A percentile compares a stretch with the other conserved stretches of the same genome.
phyloP scores from a whole-genome alignment of 2,329 filamentous ascomycete species.

The Trichoderma sp. region DNA sequence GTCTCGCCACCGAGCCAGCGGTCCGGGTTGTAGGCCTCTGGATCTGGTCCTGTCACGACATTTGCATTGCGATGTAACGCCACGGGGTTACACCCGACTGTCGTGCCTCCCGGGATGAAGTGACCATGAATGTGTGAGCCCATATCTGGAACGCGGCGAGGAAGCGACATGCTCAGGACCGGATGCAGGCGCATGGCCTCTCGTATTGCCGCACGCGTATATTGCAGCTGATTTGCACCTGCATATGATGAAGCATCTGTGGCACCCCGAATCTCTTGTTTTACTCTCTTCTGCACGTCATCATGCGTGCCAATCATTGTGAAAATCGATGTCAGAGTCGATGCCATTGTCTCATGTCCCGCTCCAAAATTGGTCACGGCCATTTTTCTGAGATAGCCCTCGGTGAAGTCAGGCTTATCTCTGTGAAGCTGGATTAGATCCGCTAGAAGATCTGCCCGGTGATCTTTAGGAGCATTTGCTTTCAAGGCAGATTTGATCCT shows the following conservation, averaged over 20 bases:
- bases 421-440: constrained; percentile 48
- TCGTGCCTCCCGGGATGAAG: constrained; percentile 43
- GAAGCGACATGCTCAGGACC: constrained; percentile 50
- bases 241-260: constrained; percentile 24
- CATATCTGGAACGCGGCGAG: constrained; percentile 41
- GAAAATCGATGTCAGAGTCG: constrained; percentile 48
- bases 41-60: constrained; percentile 45
- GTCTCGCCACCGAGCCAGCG: constrained; percentile 44
- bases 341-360: constrained; percentile 53
- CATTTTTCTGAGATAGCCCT: constrained; percentile 49
- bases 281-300: constrained; percentile 32
- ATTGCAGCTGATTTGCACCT: constrained; percentile 28
- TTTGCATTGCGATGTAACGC: constrained; percentile 48
- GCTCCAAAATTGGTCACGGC: constrained; percentile 55
- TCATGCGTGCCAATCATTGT: constrained; percentile 44
- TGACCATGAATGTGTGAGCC: constrained; percentile 40
- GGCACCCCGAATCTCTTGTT: constrained; percentile 31
- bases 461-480: constrained; percentile 31
- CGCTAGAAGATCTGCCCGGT: constrained; percentile 40
- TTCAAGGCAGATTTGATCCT: constrained; percentile 33
- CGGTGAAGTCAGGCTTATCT: constrained; percentile 44
- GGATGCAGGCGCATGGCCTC: constrained; percentile 51
- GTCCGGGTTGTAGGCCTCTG: constrained; percentile 42
- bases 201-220: constrained; percentile 46
- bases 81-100: constrained; percentile 50